These are phyloP conservation scores for Daedaleopsis nitida DNA, from an alignment of 768 basidiomycete genomes.

Conservation along the genomic window DNA sequence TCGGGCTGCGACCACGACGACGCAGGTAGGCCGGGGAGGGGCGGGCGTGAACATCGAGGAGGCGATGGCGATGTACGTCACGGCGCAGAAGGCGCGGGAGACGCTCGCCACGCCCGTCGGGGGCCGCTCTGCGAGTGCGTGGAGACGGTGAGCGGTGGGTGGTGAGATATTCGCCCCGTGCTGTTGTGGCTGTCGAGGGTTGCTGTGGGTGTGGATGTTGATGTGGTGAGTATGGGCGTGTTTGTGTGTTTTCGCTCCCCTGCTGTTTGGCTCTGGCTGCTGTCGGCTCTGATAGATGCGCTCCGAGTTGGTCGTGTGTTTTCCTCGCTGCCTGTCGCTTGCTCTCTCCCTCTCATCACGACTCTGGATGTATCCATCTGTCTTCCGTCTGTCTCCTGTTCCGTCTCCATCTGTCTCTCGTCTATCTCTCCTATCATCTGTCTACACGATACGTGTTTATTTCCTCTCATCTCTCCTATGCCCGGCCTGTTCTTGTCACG, in stretches of 20 bases:
- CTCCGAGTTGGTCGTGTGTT: not conserved
- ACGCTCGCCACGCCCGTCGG: constrained; percentile 19
- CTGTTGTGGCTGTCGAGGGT: not conserved
- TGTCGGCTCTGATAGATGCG: constrained; percentile 1
- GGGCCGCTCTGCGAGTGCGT: constrained; percentile 4
- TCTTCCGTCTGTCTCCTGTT: not conserved
- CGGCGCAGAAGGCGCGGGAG: constrained; percentile 19
- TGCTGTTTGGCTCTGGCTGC: constrained; percentile 1
- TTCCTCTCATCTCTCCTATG: not conserved
- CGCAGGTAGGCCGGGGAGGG: not conserved
- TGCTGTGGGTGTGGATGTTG: not conserved
- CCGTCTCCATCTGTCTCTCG: not conserved
- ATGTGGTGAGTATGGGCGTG: not conserved
- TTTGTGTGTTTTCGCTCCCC: not conserved
- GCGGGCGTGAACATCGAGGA: constrained; percentile 7
- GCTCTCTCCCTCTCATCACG: not conserved
- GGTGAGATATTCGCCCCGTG: not conserved
- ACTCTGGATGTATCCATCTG: not conserved
- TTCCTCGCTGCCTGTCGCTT: constrained; percentile 1
- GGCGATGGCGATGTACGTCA: constrained; percentile 20
- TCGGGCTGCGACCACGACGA: not conserved
- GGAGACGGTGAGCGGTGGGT: constrained; percentile 7
- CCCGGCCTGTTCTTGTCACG: not conserved
- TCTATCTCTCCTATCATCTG: not conserved
- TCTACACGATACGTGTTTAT: not conserved